Evolutionary conservation across 139 green algal species (phyloP).

Genomic region (Spirogloea muscicola): DNA sequence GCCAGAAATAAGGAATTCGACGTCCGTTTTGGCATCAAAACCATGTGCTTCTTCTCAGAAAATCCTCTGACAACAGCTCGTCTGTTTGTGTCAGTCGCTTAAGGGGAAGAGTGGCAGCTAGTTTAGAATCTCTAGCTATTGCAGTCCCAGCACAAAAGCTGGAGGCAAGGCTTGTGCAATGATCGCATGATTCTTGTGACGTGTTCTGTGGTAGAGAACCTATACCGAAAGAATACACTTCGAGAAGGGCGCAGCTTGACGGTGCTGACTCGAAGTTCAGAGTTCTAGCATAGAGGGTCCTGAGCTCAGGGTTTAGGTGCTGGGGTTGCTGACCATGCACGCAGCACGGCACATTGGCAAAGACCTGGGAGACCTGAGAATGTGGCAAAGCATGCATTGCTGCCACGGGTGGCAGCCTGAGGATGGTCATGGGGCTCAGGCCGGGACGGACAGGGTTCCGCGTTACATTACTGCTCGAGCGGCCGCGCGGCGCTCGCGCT

Average conservation of each 20-base stretch:
- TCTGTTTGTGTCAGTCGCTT: neutral
- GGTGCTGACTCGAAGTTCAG: too few relatives aligned
- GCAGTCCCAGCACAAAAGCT: too few relatives aligned
- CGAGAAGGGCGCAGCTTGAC: too few relatives aligned
- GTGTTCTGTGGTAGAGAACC: too few relatives aligned
- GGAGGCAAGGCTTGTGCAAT: too few relatives aligned
- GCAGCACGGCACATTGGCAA: neutral
- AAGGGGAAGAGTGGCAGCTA: neutral
- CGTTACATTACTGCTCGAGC: slow-evolving; percentile 1
- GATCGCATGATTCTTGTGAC: too few relatives aligned
- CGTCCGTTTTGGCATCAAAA: neutral
- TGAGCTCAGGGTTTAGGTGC: too few relatives aligned
- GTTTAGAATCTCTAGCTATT: too few relatives aligned
- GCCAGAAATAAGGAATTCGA: neutral
- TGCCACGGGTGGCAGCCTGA: neutral
- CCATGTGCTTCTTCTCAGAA: neutral
- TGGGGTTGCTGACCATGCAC: too few relatives aligned
- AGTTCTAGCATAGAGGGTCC: too few relatives aligned
- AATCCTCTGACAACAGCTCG: neutral
- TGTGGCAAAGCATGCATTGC: neutral
- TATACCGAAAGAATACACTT: too few relatives aligned
- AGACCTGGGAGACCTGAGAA: neutral
- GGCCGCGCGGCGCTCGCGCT: slow-evolving; percentile 9
- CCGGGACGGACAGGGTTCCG: neutral
- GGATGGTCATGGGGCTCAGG: neutral